Evolutionary conservation across 2,329 filamentous ascomycete genomes (phyloP).

Genomic region (Aspergillus pseudotamarii): DNA sequence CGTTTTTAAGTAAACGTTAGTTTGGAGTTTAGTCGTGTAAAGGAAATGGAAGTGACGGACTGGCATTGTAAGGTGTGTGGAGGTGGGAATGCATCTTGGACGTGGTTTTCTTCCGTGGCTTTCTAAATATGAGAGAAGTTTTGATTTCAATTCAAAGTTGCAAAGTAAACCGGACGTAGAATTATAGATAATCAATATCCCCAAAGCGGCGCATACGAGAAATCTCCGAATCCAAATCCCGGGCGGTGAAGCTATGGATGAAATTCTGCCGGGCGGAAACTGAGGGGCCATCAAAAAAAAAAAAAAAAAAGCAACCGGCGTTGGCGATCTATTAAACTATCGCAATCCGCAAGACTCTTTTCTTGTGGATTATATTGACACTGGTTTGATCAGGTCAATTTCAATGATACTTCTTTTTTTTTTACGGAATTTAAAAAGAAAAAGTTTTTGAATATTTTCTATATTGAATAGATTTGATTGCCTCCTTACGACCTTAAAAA

Average conservation of each 20-base stretch:
- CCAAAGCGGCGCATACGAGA: not conserved
- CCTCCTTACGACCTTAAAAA: constrained; percentile 2
- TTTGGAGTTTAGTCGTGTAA: not conserved
- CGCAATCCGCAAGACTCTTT: not conserved
- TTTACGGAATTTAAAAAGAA: not conserved
- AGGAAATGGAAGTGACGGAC: constrained; percentile 53
- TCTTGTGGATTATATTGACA: not conserved
- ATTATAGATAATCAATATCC: not conserved
- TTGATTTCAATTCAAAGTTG: not conserved
- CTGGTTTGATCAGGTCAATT: constrained; percentile 1
- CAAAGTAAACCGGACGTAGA: not conserved
- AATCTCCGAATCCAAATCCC: constrained; percentile 21
- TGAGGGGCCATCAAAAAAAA: constrained; percentile 17
- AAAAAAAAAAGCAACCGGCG: not conserved
- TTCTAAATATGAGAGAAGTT: not conserved
- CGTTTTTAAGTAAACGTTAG: constrained; percentile 7
- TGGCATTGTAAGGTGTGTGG: constrained; percentile 87
- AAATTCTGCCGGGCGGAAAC: constrained; percentile 38
- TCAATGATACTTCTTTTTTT: not conserved
- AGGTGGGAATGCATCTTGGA: constrained; percentile 91
- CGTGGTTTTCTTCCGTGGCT: not conserved
- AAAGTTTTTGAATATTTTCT: not conserved
- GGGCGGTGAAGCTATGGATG: constrained; percentile 28
- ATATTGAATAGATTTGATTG: constrained; percentile 4
- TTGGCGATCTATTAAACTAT: not conserved